Percentiles rank a stretch among this genome's conserved stretches.
Evolutionary conservation across 768 basidiomycete species (phyloP).

Genomic region (Termitomyces sp.): DNA sequence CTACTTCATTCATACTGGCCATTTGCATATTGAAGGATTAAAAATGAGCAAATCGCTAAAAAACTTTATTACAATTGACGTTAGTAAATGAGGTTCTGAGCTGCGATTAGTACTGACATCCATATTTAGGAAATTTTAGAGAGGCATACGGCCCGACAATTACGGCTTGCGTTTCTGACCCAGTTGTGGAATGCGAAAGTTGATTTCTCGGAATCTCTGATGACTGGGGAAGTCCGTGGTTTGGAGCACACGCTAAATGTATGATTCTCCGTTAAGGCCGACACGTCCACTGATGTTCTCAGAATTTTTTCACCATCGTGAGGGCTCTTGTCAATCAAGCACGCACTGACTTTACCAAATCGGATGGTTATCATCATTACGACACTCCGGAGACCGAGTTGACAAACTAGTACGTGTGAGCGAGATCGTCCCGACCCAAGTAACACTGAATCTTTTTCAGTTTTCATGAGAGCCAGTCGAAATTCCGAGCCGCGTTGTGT

Average conservation of each 20-base stretch:
- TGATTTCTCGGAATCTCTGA: constrained; percentile 88
- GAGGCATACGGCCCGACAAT: constrained; percentile 79
- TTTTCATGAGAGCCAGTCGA: constrained; percentile 65
- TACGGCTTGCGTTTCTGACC: constrained; percentile 86
- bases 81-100: constrained; percentile 28
- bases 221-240: constrained; percentile 84
- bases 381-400: constrained; percentile 66
- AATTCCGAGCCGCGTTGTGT: constrained; percentile 83
- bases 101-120: constrained; percentile 1
- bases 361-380: constrained; percentile 63
- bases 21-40: constrained; percentile 95
- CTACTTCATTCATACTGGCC: constrained; percentile 98
- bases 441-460: constrained; percentile 32
- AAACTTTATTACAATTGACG: constrained; percentile 97
- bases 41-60: constrained; percentile 99
- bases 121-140: constrained; percentile 72
- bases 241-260: constrained; percentile 87
- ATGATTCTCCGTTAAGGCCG: constrained; percentile 19
- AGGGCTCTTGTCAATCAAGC: constrained; percentile 72
- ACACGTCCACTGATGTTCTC: constrained; percentile 5
- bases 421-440: neutral
- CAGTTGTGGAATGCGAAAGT: constrained; percentile 91
- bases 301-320: constrained; percentile 93
- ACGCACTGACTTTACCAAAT: constrained; percentile 38
- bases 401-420: constrained; percentile 43